Base-by-base conservation (phyloP, 2,329 filamentous ascomycete genomes). In the Fusarium sarcochroum region DNA sequence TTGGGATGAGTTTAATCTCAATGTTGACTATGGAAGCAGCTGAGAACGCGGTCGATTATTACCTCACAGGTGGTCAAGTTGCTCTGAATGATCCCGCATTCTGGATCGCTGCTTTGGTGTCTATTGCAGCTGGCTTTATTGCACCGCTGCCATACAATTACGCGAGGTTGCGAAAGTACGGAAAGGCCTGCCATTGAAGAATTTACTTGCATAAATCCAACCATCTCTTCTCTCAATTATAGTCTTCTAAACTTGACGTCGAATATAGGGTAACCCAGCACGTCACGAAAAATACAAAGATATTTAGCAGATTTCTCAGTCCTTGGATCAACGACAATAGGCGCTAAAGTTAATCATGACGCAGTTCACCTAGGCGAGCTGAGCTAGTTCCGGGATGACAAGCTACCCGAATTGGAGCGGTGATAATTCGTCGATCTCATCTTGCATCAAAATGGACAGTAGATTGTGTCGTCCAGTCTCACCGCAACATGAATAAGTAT, bases 11-110 rank as follows among this genome's bases (percentile, higher is more conserved):
- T 58, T 75, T 87, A 47, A 83, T 88, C 11, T 88, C 86, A 0
- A 88, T 88, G 86, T 11, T 87, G 3, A 84, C 86, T 0, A 89
- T 89, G 86, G 86, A 88, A 70, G 63, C 79, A 5, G 85, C 83
- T 0, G 82, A 88, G 68, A 88, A 88, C 63, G 62, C 77, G 0
- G 85, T 88, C 5, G 86, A 89, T 62, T 88, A 84, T 58, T 81
- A 85, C 58, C 75, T 88, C 1, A 88, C 86, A 0, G 84, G 85
- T 1, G 86, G 86, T 0, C 70, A 80, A 3, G 82, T 88, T 2
- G 75, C 79, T 1, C 72, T 87, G 13, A 77, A 80, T 2, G 80
- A 82, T 25, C 82, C 84, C 1, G 63, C 73, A 2, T 88, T 88
- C 57, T 89, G 86, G 86, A 61, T 74, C 1, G 85, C 86, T 4